phyloP scores from a whole-genome alignment of 2,329 filamentous ascomycete species.

The Trichoderma simmonsii region DNA sequence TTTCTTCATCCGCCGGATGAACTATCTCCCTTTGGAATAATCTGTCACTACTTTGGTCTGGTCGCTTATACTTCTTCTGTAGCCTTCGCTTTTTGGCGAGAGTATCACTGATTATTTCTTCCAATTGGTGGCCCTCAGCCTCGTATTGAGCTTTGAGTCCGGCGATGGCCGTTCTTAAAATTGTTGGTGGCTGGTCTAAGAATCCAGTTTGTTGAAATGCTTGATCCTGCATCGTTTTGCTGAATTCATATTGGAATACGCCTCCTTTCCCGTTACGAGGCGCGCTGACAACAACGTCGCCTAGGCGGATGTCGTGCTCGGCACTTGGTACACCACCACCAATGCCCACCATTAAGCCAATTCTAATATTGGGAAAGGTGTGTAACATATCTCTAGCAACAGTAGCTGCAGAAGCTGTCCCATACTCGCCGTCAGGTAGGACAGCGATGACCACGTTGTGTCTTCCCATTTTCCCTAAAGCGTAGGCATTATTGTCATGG shows the following conservation, averaged over 20 bases:
- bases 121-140: background rate
- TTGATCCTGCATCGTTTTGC: conserved; percentile 18
- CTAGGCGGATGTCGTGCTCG: conserved; percentile 34
- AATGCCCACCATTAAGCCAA: conserved; percentile 23
- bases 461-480: conserved; percentile 19
- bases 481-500: conserved; percentile 1
- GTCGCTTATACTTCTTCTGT: background rate
- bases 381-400: conserved; percentile 24
- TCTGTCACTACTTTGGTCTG: background rate
- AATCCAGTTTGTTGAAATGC: conserved; percentile 16
- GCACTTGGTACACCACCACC: conserved; percentile 34
- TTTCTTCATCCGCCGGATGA: background rate
- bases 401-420: conserved; percentile 21
- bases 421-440: conserved; percentile 20
- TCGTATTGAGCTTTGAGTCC: background rate
- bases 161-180: conserved; percentile 13
- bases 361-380: conserved; percentile 20
- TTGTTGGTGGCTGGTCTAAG: conserved; percentile 22
- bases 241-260: conserved; percentile 23
- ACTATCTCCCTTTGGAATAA: background rate
- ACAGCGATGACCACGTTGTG: conserved; percentile 25
- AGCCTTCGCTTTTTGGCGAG: background rate
- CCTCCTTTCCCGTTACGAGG: conserved; percentile 5
- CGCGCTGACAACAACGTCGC: conserved; percentile 9
- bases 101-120: background rate